Conservation (phyloP, 1,284 basidiomycete genomes). For the Ceratobasidium sp. region DNA sequence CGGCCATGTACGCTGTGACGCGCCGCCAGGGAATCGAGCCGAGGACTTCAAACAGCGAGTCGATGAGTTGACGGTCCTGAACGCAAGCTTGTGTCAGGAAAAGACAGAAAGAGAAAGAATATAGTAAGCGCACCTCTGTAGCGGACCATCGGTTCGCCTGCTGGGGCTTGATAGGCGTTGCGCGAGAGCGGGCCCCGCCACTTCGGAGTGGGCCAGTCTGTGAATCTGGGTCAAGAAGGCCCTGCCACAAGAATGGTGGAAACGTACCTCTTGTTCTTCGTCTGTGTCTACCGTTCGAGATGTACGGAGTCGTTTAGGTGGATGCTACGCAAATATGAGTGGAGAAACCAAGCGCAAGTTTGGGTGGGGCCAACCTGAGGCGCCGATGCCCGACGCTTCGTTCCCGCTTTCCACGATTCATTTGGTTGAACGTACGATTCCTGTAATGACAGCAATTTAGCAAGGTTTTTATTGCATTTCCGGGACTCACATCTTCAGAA, state of each 20-base stretch:
- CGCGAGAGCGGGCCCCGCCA: slow-evolving; percentile 40
- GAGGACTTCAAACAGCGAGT: slow-evolving; percentile 37
- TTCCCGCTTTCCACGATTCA: slow-evolving; percentile 38
- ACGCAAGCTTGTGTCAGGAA: not conserved
- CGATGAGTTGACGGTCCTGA: slow-evolving; percentile 43
- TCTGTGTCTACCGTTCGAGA: slow-evolving; percentile 25
- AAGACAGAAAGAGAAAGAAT: not conserved
- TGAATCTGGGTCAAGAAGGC: not conserved
- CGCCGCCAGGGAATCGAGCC: slow-evolving; percentile 42
- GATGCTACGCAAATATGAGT: slow-evolving; percentile 6
- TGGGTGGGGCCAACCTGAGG: slow-evolving; percentile 1
- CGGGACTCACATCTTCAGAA: slow-evolving; percentile 37
- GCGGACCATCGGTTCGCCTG: slow-evolving; percentile 38
- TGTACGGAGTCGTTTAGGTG: slow-evolving; percentile 22
- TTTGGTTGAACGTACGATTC: slow-evolving; percentile 41
- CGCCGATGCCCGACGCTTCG: slow-evolving; percentile 20
- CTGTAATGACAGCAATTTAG: not conserved
- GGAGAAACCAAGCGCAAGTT: not conserved
- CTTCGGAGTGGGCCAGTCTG: slow-evolving; percentile 38
- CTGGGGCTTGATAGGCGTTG: slow-evolving; percentile 37
- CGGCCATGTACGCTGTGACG: slow-evolving; percentile 41
- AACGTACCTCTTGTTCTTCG: slow-evolving; percentile 36
- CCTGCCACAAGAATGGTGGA: not conserved
- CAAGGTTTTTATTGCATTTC: not conserved
- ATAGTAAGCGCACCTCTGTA: slow-evolving; percentile 6